Base-by-base conservation (phyloP, 352 stramenopile species). In the Globisporangium spinosum region DNA sequence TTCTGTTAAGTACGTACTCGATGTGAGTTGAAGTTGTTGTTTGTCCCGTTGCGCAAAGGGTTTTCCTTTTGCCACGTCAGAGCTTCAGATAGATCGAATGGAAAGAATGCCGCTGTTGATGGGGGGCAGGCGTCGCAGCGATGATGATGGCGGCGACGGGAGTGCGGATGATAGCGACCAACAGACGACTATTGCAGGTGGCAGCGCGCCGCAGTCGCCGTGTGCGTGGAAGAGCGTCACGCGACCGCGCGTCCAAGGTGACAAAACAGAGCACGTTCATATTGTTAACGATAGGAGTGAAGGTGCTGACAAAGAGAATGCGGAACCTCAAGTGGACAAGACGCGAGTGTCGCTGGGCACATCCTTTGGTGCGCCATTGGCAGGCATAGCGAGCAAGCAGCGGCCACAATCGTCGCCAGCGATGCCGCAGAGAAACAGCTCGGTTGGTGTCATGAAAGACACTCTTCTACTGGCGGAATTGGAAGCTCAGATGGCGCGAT, bases 141-240 rank as follows among this genome's bases (percentile, higher is more conserved):
- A 13, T 12, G 53, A 12, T 35, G 54, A 23, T 54, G 45, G 10
- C 4, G 45, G 8, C 38, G 63, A 38, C 17, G 68, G 70, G 10
- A 43, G 13, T 43, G 35, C 2, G 35, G 35, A 89, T 58, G 69
- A 63, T 27, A 51, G 49, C 9, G 20, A 70, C 49, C 69, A 64
- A 22, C 76, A 75, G 51, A 89, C 82, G 47, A 84, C 78, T 13
- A 43, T 81, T 20, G 29, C 17, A 10, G 55, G 17, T 13, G 73
- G 58, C 22, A 82, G 75, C 38, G 73, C 72, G 7, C 54, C 59
- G 58, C 58, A 45, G 40, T 85, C 77, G 25, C 78, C 77, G 22
- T 86, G 75, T 40, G 12, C 83, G 43, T 74, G 22, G 58, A 29
- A 54, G 56, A 68, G 22, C 17, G 29, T 13, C n/a, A n/a, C 59